A percentile compares a stretch with the other conserved stretches of the same genome.
phyloP scores from a whole-genome alignment of 352 stramenopile species.

The Phytopythium helicoides region DNA sequence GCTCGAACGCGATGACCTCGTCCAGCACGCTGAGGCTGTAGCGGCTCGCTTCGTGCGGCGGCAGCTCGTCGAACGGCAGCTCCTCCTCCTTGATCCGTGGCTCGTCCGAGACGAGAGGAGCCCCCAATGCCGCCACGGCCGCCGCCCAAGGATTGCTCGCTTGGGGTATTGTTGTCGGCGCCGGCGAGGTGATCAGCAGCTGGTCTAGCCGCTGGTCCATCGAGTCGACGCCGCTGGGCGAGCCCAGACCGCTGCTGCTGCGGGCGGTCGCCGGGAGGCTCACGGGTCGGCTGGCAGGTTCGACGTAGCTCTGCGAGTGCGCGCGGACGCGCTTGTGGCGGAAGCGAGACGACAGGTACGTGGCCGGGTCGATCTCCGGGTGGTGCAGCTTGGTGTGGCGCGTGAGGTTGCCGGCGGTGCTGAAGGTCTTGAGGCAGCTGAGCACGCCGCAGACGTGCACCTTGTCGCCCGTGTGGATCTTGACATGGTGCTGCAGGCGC shows the following conservation, averaged over 20 bases:
- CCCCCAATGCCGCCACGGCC: slow-evolving; percentile 1
- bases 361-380: slow-evolving; percentile 22
- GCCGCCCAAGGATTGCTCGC: too few species aligned
- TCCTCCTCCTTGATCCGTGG: slow-evolving; percentile 16
- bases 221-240: slow-evolving; percentile 5
- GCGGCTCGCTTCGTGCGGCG: slow-evolving; percentile 18
- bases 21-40: slow-evolving; percentile 43
- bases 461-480: slow-evolving; percentile 46
- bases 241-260: background rate
- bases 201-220: slow-evolving; percentile 9
- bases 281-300: too few species aligned
- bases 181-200: slow-evolving; percentile 3
- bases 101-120: slow-evolving; percentile 5
- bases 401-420: slow-evolving; percentile 53
- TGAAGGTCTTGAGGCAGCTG: slow-evolving; percentile 54
- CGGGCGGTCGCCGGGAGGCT: too few species aligned
- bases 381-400: slow-evolving; percentile 53
- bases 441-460: slow-evolving; percentile 37
- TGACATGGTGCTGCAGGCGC: slow-evolving; percentile 44
- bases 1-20: slow-evolving; percentile 42
- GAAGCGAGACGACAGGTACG: slow-evolving; percentile 16
- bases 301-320: background rate
- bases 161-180: background rate
- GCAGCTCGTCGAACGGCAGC: slow-evolving; percentile 9
- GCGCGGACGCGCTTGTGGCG: slow-evolving; percentile 7